A percentile compares a stretch with the other conserved stretches of the same genome.
Conservation (phyloP, 768 basidiomycete genomes). For the Kondoa subrosea region DNA sequence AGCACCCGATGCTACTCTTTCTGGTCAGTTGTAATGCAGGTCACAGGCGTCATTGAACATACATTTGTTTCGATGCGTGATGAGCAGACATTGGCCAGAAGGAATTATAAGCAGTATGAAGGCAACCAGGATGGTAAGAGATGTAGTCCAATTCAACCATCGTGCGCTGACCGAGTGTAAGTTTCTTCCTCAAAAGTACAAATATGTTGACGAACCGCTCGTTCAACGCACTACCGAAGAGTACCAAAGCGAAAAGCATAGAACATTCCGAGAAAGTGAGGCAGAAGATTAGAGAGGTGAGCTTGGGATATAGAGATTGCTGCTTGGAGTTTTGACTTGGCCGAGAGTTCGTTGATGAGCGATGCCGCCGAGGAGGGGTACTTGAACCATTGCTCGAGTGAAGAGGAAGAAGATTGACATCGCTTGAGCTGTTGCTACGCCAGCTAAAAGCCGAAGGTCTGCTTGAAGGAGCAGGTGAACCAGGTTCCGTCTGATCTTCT, state of each 20-base stretch:
- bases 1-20: constrained; percentile 10
- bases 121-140: constrained; percentile 23
- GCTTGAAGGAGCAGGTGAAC: neutral
- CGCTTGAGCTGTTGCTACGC: too few relatives aligned
- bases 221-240: constrained; percentile 23
- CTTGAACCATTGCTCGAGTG: neutral
- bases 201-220: constrained; percentile 19
- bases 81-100: constrained; percentile 25
- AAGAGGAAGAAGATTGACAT: neutral
- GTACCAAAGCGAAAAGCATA: constrained; percentile 26
- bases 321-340: neutral
- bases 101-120: constrained; percentile 28
- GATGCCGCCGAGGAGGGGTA: neutral
- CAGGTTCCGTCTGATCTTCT: neutral
- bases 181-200: neutral
- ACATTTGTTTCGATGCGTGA: constrained; percentile 18
- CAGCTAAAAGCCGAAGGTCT: neutral
- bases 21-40: neutral
- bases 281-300: constrained; percentile 22
- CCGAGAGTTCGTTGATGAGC: neutral
- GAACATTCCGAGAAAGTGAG: constrained; percentile 26
- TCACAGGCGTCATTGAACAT: neutral
- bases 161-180: constrained; percentile 19
- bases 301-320: neutral
- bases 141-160: constrained; percentile 27